Conservation (phyloP, 1,284 basidiomycete genomes). For the Papiliotrema flavescens region DNA sequence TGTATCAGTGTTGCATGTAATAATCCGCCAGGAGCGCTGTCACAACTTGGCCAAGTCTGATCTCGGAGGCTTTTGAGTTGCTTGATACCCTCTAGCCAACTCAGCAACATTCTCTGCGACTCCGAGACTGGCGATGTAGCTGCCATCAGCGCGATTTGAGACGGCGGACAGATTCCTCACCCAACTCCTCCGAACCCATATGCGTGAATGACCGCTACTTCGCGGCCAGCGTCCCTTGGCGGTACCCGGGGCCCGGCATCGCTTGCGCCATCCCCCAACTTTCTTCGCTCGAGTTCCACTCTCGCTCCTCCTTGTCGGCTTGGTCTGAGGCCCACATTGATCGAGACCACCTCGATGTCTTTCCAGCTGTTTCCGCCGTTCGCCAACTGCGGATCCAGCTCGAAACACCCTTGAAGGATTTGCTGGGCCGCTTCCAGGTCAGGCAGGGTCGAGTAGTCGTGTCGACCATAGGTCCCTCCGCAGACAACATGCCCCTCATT, state of each 20-base stretch:
- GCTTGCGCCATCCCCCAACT: slow-evolving; percentile 40
- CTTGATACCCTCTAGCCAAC: slow-evolving; percentile 10
- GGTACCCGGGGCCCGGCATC: not conserved
- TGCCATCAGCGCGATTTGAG: slow-evolving; percentile 5
- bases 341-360: slow-evolving; percentile 54
- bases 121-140: slow-evolving; percentile 44
- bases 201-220: slow-evolving; percentile 63
- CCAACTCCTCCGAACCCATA: slow-evolving; percentile 56
- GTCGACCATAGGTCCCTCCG: slow-evolving; percentile 40
- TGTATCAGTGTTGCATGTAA: not conserved
- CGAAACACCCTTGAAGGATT: slow-evolving; percentile 45
- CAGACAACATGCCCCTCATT: slow-evolving; percentile 40
- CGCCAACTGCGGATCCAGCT: slow-evolving; percentile 43
- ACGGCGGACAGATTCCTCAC: slow-evolving; percentile 11
- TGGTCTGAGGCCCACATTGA: slow-evolving; percentile 69
- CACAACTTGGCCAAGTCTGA: not conserved
- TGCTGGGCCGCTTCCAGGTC: slow-evolving; percentile 30
- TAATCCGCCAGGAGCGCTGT: not conserved
- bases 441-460: slow-evolving; percentile 39
- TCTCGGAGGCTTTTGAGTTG: not conserved
- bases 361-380: slow-evolving; percentile 31
- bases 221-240: slow-evolving; percentile 39
- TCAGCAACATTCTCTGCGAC: slow-evolving; percentile 43
- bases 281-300: slow-evolving; percentile 59
- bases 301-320: slow-evolving; percentile 64